These are phyloP conservation scores for Chrysanthemum seticuspe DNA, from an alignment of 129 eudicot genomes.

Conservation along the genomic window DNA sequence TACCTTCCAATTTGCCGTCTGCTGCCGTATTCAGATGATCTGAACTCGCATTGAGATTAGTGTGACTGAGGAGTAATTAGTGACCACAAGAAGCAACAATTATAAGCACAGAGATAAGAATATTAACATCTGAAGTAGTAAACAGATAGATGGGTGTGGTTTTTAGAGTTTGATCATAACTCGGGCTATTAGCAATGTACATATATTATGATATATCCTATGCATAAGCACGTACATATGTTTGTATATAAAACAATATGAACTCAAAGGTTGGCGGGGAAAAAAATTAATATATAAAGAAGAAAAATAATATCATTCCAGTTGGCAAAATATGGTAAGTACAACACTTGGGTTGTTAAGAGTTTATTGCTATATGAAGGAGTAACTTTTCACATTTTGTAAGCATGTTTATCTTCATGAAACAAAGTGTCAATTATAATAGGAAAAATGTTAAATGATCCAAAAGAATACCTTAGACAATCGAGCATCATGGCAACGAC, in stretches of 20 bases:
- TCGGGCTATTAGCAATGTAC: too few species aligned
- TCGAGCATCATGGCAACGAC: conserved; percentile 62
- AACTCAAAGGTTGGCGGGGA: neutral
- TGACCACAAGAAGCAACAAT: neutral
- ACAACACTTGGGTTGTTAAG: neutral
- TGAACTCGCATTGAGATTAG: conserved; percentile 42
- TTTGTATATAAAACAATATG: neutral
- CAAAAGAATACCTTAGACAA: conserved; percentile 60
- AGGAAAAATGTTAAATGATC: neutral
- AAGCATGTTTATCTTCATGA: conserved; percentile 18
- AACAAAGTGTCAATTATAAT: neutral
- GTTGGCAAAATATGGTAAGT: too few species aligned
- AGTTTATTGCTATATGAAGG: neutral
- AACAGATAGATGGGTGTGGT: neutral
- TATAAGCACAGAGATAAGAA: conserved; percentile 18
- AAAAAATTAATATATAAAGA: neutral
- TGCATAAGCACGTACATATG: neutral
- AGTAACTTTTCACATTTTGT: conserved; percentile 10
- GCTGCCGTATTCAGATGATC: conserved; percentile 31
- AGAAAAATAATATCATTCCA: neutral
- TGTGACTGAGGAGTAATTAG: conserved; percentile 28
- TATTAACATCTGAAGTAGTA: conserved; percentile 18
- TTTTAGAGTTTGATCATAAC: too few species aligned
- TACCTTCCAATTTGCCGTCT: conserved; percentile 36
- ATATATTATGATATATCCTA: neutral